These are phyloP conservation scores for Hanseniaspora lindneri DNA, from an alignment of 805 yeast genomes.

Conservation along the genomic window DNA sequence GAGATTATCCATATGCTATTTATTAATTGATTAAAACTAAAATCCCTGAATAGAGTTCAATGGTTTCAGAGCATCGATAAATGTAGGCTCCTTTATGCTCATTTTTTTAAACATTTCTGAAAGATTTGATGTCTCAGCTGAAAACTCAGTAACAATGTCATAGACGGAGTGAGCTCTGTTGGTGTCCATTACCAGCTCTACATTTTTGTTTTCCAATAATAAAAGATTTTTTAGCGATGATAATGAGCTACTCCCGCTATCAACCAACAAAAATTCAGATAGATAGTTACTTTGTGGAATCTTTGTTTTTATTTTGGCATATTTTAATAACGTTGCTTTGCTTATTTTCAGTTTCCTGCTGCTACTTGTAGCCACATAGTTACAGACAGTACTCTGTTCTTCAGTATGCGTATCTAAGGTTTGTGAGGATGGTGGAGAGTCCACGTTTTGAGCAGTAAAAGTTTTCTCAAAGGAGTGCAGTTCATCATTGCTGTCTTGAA, in stretches of 20 bases:
- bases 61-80: too few relatives aligned
- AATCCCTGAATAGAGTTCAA: too few relatives aligned
- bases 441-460: too few relatives aligned
- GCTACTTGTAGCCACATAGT: too few relatives aligned
- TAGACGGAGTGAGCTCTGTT: background rate
- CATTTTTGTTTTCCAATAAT: background rate
- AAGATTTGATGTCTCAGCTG: background rate
- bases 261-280: background rate
- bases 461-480: too few relatives aligned
- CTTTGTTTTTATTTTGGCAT: conserved; percentile 1
- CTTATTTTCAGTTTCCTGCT: background rate
- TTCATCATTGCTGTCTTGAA: too few relatives aligned
- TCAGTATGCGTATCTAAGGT: too few relatives aligned
- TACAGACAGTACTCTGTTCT: too few relatives aligned
- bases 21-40: too few relatives aligned
- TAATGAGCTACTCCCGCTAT: background rate
- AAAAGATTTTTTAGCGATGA: background rate
- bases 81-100: background rate
- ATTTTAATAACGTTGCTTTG: background rate
- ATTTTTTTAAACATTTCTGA: background rate
- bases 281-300: background rate
- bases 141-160: background rate
- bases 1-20: too few relatives aligned
- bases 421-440: too few relatives aligned
- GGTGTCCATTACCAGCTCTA: background rate